phyloP scores from a whole-genome alignment of 768 basidiomycete genomes.

The Lepiota venenata region DNA sequence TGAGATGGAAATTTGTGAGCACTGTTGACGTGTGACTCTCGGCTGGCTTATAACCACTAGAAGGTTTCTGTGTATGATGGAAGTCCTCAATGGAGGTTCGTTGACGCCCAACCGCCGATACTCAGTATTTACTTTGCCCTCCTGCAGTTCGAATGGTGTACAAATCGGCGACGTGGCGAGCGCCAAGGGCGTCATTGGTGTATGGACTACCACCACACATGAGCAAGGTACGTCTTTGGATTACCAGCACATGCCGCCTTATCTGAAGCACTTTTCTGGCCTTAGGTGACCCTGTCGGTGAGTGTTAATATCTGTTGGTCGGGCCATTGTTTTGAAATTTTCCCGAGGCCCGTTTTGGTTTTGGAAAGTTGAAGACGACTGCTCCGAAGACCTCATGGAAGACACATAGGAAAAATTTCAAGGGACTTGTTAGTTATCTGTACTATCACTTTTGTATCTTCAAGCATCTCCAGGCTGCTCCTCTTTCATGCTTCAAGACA shows the following conservation, averaged over 20 bases:
- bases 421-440: background rate
- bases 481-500: constrained; percentile 14
- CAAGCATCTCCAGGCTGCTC: no score
- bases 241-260: background rate
- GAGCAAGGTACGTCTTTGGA: constrained; percentile 39
- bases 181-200: constrained; percentile 62
- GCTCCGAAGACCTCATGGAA: constrained; percentile 33
- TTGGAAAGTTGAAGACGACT: constrained; percentile 51
- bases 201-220: constrained; percentile 64
- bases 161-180: constrained; percentile 66
- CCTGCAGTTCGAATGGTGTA: constrained; percentile 57
- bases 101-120: background rate
- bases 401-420: constrained; percentile 18
- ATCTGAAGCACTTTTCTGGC: background rate
- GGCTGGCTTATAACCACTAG: constrained; percentile 9
- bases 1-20: constrained; percentile 62
- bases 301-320: background rate
- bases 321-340: background rate
- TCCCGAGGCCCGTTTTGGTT: constrained; percentile 67
- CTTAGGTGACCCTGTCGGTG: constrained; percentile 64
- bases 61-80: constrained; percentile 54
- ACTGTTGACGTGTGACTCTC: background rate
- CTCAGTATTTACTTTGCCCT: background rate
- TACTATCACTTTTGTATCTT: background rate
- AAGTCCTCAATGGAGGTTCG: constrained; percentile 58